phyloP scores from a whole-genome alignment of 176 grass and related monocot species.

The Oryza glaberrima region DNA sequence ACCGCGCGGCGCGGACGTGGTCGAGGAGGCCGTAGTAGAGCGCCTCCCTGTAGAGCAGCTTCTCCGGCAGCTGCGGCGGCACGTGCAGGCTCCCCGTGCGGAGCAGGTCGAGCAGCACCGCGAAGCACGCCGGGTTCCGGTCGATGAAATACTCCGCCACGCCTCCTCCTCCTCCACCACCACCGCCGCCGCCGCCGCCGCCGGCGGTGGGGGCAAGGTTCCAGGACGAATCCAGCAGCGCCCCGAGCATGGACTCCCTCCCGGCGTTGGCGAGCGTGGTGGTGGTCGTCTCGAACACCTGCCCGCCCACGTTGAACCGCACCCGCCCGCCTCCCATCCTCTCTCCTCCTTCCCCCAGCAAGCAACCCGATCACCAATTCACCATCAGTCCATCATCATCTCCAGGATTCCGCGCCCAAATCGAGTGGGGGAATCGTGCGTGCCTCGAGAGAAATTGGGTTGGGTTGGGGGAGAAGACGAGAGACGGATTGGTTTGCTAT shows the following conservation, averaged over 20 bases:
- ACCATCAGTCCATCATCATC: conserved; percentile 14
- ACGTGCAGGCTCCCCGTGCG: conserved; percentile 85
- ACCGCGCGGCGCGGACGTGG: conserved; percentile 74
- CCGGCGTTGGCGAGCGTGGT: conserved; percentile 94
- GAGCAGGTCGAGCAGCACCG: conserved; percentile 82
- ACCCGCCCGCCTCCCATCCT: conserved; percentile 55
- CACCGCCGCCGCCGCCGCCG: not conserved
- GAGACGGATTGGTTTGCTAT: not conserved
- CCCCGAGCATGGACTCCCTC: conserved; percentile 89
- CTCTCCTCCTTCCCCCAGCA: not conserved
- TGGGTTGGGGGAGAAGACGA: not conserved
- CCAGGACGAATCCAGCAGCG: conserved; percentile 93
- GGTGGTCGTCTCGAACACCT: conserved; percentile 89
- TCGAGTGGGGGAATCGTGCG: conserved; percentile 34
- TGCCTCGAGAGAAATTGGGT: not conserved
- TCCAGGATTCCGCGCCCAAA: conserved; percentile 4
- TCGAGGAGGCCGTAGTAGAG: conserved; percentile 85
- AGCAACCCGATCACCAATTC: not conserved
- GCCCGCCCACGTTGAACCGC: conserved; percentile 94
- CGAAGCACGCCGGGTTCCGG: conserved; percentile 92
- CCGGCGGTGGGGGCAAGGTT: conserved; percentile 31
- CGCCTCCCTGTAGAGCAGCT: conserved; percentile 87
- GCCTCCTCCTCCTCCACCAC: not conserved
- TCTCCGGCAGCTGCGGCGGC: conserved; percentile 69
- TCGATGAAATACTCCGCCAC: conserved; percentile 83